Base-by-base conservation (phyloP, 2,329 filamentous ascomycete species). In the Tricladium varicosporioides region DNA sequence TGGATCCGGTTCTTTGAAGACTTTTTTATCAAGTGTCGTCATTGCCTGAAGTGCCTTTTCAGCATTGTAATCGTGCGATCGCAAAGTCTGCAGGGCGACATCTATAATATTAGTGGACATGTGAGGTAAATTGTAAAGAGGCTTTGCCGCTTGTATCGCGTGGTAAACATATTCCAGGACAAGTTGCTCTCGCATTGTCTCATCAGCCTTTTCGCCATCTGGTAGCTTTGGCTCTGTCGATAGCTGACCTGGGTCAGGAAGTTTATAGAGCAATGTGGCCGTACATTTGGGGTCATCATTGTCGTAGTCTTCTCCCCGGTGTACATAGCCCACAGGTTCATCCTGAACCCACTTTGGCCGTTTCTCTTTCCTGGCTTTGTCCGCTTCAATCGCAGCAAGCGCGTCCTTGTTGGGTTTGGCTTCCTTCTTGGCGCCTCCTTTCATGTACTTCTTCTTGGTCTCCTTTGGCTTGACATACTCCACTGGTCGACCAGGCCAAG, bases 301-400 rank as follows among this genome's bases (percentile, higher is more conserved):
- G 67, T 81, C 72, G 71, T 72, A 70, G 70, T 97, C 93, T 65
- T 92, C 89, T 22, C 94, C 94, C 58, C 94, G 88, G 51, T 82
- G 82, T 15, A 95, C 81, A 70, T 95, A 99, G 5, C 94, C 94
- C 2, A 83, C 75, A 0, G 94, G 94, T 70, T 94, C 91, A 66
- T 97, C 94, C 76, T 95, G 87, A 32, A 97, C 82, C 91, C 92
- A 97, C 72, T 92, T 94, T 0, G 93, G 93, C 16, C 92, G 86
- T 62, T 87, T 91, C 54, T 92, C 91, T 59, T 86, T 86, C 63
- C 87, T 85, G 43, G 85, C 80, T 65, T 89, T 92, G 63, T 97
- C 91, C 7, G 88, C 87, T 72, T 97, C 93, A 5, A 92, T 77
- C 2, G 87, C 87, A 36, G 90, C 89, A 53, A 89, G 77, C 0